Evolutionary conservation across 2,329 filamentous ascomycete genomes (phyloP), one percentile per base, ranked within the genome.

Genomic region (Talaromyces sp.): DNA sequence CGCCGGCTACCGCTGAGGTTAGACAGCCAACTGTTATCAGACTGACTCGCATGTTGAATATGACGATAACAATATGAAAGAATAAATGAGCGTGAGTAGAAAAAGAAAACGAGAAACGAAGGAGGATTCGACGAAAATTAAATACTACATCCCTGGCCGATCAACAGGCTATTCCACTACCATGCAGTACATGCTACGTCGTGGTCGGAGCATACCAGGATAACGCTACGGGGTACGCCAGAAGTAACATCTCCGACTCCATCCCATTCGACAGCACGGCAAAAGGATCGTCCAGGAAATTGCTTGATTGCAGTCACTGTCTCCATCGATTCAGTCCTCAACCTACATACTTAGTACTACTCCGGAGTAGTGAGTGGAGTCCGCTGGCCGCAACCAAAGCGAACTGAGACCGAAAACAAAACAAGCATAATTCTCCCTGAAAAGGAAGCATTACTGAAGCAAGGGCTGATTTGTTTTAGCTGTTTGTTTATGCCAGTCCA

Each of bases 1-100:
- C 82, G 35, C 82, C 82, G 45, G 77, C 73, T 62, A 75, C 78
- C 35, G 74, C 66, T 39, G 73, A 69, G 47, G 75, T 74, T 67
- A 80, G 73, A 64, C 79, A 71, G 62, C 73, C 70, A 50, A 73
- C 68, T 47, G 37, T 59, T 57, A 63, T 47, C 33, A 66, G 57
- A 41, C 64, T 66, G 61, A 63, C 17, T 47, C 54, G 60, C 64
- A 66, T 63, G 64, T 43, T 63, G 19, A 41, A 17, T 45, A 41
- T 19, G 49, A 19, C 15, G n/a, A 49, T 15, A 22, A 17, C n/a
- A n/a, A 3, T 41, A 41, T 11, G 19, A 19, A 57, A 43, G 11
- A 22, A 31, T 59, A 31, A 62, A 25, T 37, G 41, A 49, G 22
- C n/a, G 41, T 10, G 35, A n/a, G 37, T 7, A 35, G 17, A 45